A percentile compares a stretch with the other conserved stretches of the same genome.
phyloP scores from a whole-genome alignment of 768 basidiomycete species.

The Rhodotorula babjevae region DNA sequence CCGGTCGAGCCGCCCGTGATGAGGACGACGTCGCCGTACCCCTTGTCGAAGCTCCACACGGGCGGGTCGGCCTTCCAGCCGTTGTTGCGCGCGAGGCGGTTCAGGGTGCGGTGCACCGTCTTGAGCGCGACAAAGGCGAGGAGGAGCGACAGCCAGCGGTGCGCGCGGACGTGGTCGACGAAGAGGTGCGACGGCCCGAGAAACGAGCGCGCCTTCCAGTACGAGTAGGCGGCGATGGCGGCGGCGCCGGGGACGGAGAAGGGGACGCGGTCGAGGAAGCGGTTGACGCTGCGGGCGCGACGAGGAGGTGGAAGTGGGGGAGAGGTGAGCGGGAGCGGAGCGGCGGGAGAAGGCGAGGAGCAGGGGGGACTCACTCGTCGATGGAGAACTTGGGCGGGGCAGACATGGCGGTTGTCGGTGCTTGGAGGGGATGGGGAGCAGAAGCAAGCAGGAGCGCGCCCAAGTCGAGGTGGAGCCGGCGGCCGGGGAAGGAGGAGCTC shows the following conservation, averaged over 20 bases:
- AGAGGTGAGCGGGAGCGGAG: not conserved
- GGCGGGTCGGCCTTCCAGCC: slow-evolving; percentile 32
- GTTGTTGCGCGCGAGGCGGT: slow-evolving; percentile 20
- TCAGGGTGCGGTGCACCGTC: slow-evolving; percentile 14
- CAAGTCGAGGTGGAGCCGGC: not conserved
- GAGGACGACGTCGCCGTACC: slow-evolving; percentile 30
- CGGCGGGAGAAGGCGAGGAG: too few relatives aligned
- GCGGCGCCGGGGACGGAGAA: slow-evolving; percentile 8
- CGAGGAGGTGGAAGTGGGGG: not conserved
- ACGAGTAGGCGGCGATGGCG: slow-evolving; percentile 11
- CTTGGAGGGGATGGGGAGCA: not conserved
- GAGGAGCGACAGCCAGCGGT: slow-evolving; percentile 11
- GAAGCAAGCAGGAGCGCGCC: not conserved
- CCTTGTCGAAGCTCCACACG: slow-evolving; percentile 8
- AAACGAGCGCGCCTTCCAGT: slow-evolving; percentile 6
- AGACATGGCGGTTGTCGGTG: not conserved
- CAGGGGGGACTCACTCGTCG: slow-evolving; percentile 19
- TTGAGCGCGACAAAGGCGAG: slow-evolving; percentile 31
- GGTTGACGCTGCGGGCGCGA: slow-evolving; percentile 16
- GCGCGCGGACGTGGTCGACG: slow-evolving; percentile 8
- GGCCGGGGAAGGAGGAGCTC: too few relatives aligned
- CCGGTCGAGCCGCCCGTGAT: slow-evolving; percentile 33
- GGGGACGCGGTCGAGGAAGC: slow-evolving; percentile 29
- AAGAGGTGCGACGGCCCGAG: slow-evolving; percentile 9
- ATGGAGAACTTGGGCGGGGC: slow-evolving; percentile 8